Base-by-base conservation (phyloP, 1,284 basidiomycete genomes). In the Tilletia setariae region DNA sequence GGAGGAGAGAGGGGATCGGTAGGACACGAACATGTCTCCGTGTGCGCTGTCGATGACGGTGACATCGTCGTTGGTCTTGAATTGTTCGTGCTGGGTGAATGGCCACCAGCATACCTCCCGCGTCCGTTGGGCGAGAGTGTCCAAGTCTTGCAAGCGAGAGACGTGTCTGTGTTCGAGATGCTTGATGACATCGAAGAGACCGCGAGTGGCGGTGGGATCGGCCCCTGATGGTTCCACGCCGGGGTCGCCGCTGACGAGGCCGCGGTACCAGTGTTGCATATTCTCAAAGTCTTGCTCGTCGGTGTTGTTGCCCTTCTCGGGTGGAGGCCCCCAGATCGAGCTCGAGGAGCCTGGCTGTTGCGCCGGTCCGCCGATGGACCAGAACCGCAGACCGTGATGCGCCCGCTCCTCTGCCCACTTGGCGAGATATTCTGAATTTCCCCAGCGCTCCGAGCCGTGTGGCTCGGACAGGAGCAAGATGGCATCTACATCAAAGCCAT, bases 51-150 rank as follows among this genome's bases (percentile, higher is more conserved):
- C 71, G 53, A 70, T 70, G 51, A 68, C 74, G 46, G 74, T 77
- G 67, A 82, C 79, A 43, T 81, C 76, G 1, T 64, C 21, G 11
- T 75, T 70, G 13, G 69, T 63, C 43, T 68, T 67, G 3, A 78
- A 73, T 6, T 79, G 74, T n/a, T 68, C 66, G 49, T 98, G 95
- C 80, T 98, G 95, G 1, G 94, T 93, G 81, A 98, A 98, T 0
- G 95, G 95, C 93, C 94, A 98, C 95, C 95, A 98, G 67, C 96
- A 86, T 0, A 86, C 87, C 65, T 92, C 86, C 63, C 91, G 84
- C 0, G 93, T 90, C 35, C 94, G 87, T 15, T 85, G 84, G 1
- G 92, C 89, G 89, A 96, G 92, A 0, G 89, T 88, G 56, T 88
- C 86, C 2, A 98, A 86, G 56, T 91, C 87, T 1, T 85, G 79